Conservation (phyloP, 176 grass and related monocot species). For the Pharus latifolius region DNA sequence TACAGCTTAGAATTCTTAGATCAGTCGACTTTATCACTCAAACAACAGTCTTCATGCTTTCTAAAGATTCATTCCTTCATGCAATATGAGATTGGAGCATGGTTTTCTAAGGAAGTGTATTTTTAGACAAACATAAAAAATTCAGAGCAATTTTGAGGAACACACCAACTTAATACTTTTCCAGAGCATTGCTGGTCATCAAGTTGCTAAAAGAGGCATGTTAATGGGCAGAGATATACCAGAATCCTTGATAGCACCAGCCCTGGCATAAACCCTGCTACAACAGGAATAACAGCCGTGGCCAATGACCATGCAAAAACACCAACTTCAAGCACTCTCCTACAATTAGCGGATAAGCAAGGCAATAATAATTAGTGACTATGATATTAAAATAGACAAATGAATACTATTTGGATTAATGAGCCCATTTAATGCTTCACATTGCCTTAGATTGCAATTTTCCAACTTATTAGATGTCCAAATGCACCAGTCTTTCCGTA, state of each 20-base stretch:
- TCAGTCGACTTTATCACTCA: background rate
- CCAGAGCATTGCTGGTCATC: background rate
- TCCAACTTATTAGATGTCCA: background rate
- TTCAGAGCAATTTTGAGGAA: background rate
- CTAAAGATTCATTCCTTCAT: too few species aligned
- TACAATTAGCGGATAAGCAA: conserved; percentile 33
- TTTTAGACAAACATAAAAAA: background rate
- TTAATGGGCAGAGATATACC: conserved; percentile 44
- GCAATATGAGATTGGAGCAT: background rate
- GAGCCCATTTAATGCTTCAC: background rate
- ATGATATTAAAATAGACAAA: background rate
- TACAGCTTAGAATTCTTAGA: background rate
- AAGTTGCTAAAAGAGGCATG: background rate
- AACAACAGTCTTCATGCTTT: background rate
- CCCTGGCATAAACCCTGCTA: conserved; percentile 89
- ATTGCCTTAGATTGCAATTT: background rate
- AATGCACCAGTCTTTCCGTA: background rate
- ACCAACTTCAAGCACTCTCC: conserved; percentile 78
- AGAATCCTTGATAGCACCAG: conserved; percentile 80
- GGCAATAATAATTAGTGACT: background rate
- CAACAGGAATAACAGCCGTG: conserved; percentile 57
- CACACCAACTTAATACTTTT: background rate
- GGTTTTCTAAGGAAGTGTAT: background rate
- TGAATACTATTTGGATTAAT: background rate
- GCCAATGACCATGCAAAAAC: conserved; percentile 82